Evolutionary conservation across 768 basidiomycete genomes (phyloP).

Genomic region (Leccinum fibrillosum): DNA sequence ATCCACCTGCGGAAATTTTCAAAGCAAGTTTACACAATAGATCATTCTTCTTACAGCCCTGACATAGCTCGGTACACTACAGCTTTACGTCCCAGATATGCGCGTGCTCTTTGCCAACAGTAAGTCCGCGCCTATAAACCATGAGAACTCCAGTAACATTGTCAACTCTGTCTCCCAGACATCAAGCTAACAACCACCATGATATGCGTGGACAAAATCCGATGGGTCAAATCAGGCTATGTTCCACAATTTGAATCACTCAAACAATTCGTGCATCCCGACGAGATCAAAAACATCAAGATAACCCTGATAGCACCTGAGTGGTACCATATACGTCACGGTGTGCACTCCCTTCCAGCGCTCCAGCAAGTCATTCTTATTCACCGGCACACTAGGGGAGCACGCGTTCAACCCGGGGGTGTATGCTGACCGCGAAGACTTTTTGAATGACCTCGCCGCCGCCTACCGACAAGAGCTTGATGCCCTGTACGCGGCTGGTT

Average conservation of each 20-base stretch:
- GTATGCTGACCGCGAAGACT: slow-evolving; percentile 33
- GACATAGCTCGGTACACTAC: neutral
- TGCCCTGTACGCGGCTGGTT: neutral
- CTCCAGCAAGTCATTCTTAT: neutral
- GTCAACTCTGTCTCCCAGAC: slow-evolving; percentile 7
- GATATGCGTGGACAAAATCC: slow-evolving; percentile 26
- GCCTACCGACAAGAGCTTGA: neutral
- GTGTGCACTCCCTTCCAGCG: slow-evolving; percentile 27
- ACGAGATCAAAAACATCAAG: slow-evolving; percentile 48
- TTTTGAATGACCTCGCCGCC: slow-evolving; percentile 35
- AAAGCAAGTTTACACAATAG: neutral
- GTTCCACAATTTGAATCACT: slow-evolving; percentile 59
- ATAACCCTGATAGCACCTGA: slow-evolving; percentile 69
- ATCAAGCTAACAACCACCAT: slow-evolving; percentile 18
- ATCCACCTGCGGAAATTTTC: neutral
- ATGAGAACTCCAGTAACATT: neutral
- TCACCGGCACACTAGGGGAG: neutral
- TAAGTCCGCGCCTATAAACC: neutral
- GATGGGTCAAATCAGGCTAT: neutral
- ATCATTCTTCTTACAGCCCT: neutral
- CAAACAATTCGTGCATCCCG: slow-evolving; percentile 45
- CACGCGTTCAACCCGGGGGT: neutral
- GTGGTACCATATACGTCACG: slow-evolving; percentile 70
- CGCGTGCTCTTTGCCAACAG: slow-evolving; percentile 17
- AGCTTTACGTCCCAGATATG: slow-evolving; percentile 29